These are phyloP conservation scores for Bathelium albidoporum DNA, from an alignment of 495 filamentous ascomycete species.

Conservation along the genomic window DNA sequence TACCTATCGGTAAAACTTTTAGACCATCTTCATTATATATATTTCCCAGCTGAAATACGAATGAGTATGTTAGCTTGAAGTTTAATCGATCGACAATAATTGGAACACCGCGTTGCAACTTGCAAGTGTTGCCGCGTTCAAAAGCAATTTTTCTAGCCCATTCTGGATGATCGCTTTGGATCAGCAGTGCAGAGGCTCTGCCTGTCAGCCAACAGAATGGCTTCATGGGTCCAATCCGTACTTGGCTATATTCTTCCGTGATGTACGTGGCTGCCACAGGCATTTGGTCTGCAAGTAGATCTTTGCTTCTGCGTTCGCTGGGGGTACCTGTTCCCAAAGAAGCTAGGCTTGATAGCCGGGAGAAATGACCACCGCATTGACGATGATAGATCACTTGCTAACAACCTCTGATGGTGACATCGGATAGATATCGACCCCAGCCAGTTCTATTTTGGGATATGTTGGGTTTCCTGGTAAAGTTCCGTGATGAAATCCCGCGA, in stretches of 20 bases:
- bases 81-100: not conserved
- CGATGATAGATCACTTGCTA: not conserved
- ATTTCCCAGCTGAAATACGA: not conserved
- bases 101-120: not conserved
- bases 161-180: not conserved
- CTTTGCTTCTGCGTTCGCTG: not conserved
- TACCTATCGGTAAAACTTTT: not conserved
- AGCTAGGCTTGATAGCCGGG: not conserved
- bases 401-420: not conserved
- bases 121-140: not conserved
- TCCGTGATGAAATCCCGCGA: not conserved
- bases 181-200: not conserved
- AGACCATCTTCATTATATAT: not conserved
- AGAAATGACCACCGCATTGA: not conserved
- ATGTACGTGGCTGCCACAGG: not conserved
- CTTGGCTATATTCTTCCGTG: not conserved
- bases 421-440: not conserved
- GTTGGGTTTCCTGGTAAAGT: not conserved
- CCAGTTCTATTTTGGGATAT: not conserved
- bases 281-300: not conserved
- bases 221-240: not conserved
- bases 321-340: not conserved
- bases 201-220: not conserved
- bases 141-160: not conserved
- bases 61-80: not conserved